Base-by-base conservation (phyloP, 2,329 filamentous ascomycete genomes). In the Kalaharituber pfeilii region DNA sequence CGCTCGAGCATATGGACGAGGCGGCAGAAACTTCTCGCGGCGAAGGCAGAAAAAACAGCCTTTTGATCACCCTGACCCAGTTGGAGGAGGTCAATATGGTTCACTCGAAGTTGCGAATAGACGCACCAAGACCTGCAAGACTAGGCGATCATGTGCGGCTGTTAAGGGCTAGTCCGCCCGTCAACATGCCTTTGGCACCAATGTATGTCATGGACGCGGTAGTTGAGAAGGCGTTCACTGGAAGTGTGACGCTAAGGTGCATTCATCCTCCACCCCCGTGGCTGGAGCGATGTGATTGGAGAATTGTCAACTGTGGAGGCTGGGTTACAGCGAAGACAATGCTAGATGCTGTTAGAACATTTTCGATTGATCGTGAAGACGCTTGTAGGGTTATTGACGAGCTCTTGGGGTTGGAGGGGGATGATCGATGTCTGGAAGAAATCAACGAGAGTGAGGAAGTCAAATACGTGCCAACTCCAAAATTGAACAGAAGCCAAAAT, bases 291-390 rank as follows among this genome's bases (percentile, higher is more conserved):
- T 71, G 66, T 25, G 67, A 66, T 0, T 72, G 69, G 70, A 59
- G 55, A 2, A 49, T 72, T 4, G 58, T 65, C 15, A 56, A 67
- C 42, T 72, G 67, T 50, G 69, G 70, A 0, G 68, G 69, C 0
- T 72, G 71, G 53, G 66, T 69, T n/a, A 72, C 67, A 1, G 61
- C 64, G 24, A 70, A 69, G 55, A 66, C 67, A 1, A 68, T 68
- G 58, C 61, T 70, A 0, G 68, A 71, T 52, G 68, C 69, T 1
- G 58, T 71, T 1, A 63, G 57, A 2, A 52, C 60, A 2, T 65
- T 72, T 28, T 65, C 65, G 7, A 62, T 55, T 0, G 42, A 64
- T 15, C 61, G 61, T 1, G 62, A 67, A 33, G 58, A 63, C 1
- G 66, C 62, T 42, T 72, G 69, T 51, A 60, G 56, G 5, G 60